Evolutionary conservation across 2,329 filamentous ascomycete genomes (phyloP).

Genomic region (Triangularia setosa): DNA sequence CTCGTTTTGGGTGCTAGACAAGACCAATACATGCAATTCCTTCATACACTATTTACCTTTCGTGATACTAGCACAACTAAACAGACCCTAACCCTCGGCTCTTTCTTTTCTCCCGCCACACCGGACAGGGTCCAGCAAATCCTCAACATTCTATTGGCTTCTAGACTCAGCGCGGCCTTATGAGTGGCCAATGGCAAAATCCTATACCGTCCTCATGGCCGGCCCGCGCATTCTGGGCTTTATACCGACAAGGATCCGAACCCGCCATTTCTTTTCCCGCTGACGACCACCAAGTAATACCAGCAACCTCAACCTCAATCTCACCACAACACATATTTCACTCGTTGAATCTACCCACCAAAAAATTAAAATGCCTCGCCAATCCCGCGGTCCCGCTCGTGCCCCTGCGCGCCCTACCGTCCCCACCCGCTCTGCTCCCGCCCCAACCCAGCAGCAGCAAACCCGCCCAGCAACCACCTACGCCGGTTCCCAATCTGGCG

Average conservation of each 20-base stretch:
- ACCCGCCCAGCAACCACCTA: slow-evolving; percentile 68
- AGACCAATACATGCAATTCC: background rate
- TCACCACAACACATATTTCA: background rate
- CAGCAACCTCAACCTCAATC: slow-evolving; percentile 3
- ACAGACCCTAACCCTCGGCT: background rate
- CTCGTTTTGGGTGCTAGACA: background rate
- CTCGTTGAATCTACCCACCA: slow-evolving; percentile 12
- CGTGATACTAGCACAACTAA: slow-evolving; percentile 10
- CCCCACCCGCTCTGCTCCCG: slow-evolving; percentile 51
- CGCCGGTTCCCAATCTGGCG: slow-evolving; percentile 41
- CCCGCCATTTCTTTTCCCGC: slow-evolving; percentile 9
- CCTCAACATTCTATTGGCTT: slow-evolving; percentile 29
- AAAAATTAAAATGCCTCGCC: slow-evolving; percentile 67
- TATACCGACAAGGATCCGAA: slow-evolving; percentile 19
- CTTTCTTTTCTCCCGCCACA: background rate
- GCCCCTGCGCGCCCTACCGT: slow-evolving; percentile 65
- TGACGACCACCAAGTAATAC: too few relatives aligned
- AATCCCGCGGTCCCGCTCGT: slow-evolving; percentile 57
- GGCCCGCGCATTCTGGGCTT: slow-evolving; percentile 26
- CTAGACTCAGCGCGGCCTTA: slow-evolving; percentile 12
- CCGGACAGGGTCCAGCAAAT: slow-evolving; percentile 2
- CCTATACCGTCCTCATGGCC: slow-evolving; percentile 25
- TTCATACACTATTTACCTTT: background rate
- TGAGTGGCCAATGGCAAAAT: slow-evolving; percentile 26
- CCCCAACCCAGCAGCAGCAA: slow-evolving; percentile 52